Evolutionary conservation across 352 stramenopile genomes (phyloP), one percentile per base, ranked within the genome.

Genomic region (Globisporangium cylindrosporum): DNA sequence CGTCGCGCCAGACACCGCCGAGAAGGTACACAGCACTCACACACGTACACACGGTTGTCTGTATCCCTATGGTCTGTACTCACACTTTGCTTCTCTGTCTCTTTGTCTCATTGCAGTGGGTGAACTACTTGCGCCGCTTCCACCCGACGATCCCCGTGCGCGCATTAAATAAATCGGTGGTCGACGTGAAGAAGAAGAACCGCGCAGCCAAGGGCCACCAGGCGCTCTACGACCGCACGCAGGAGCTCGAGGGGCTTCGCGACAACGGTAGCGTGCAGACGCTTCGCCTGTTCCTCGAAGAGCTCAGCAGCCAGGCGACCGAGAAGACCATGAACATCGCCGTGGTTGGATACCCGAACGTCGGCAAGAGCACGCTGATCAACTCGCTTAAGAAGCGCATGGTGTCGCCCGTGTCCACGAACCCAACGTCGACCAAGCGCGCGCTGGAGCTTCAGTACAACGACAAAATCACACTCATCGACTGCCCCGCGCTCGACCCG

Each of bases 301-400:
- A 98, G 70, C 98, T 99, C 77, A 94, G 86, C 59, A 93, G 94
- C 65, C 94, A 83, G 8, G 82, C 85, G 6, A 43, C 27, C 5
- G 94, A 76, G 0, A 68, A 76, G 41, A 65, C 77, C 5, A 54
- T 99, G 49, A 89, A 91, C 7, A 94, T 99, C 2, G 97, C 97
- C 20, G 78, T 99, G n/a, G 84, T 99, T n/a, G 98, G 98, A 6
- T 99, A 99, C 86, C 97, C 98, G 29, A 99, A 99, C 68, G 87
- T 94, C 27, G 87, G 87, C 69, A 99, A 99, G 79, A 96, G 80
- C 63, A 98, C 92, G 27, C 81, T 99, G 4, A 95, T 99, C 72
- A 98, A 98, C 77, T 97, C 91, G 61, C 90, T 99, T 48, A 98
- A 98, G 78, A 87, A 93, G 56, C 83, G 71, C 14, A 58, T 78